Conservation (phyloP, 306 rosid genomes). For the Glycyrrhiza uralensis region DNA sequence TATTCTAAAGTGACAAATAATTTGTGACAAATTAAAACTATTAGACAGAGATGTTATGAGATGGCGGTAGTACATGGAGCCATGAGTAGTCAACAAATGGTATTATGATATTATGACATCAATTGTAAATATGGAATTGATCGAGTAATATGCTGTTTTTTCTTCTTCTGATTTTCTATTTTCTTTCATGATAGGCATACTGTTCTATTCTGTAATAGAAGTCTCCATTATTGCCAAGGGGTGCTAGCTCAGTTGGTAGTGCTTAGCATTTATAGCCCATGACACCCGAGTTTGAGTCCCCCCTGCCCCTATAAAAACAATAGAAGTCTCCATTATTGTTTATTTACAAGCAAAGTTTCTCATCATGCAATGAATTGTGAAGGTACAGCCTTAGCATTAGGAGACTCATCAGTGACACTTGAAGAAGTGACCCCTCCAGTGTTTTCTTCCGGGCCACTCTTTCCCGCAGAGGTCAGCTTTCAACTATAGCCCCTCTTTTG, state of each 20-base stretch:
- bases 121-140: not conserved
- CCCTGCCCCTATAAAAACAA: too few species aligned
- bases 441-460: slow-evolving; percentile 67
- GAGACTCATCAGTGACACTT: slow-evolving; percentile 79
- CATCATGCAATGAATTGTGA: slow-evolving; percentile 28
- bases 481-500: not conserved
- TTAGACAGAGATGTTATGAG: too few species aligned
- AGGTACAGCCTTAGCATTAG: slow-evolving; percentile 78
- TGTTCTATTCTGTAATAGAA: not conserved
- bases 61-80: not conserved
- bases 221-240: not conserved
- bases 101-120: slow-evolving; percentile 10
- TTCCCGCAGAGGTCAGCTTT: slow-evolving; percentile 75
- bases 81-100: not conserved
- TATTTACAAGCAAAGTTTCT: slow-evolving; percentile 21
- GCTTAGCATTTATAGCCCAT: too few species aligned
- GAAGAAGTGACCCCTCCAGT: slow-evolving; percentile 79
- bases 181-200: not conserved
- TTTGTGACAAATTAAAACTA: too few species aligned
- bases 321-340: not conserved
- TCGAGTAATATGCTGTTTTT: not conserved
- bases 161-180: not conserved
- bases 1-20: too few species aligned
- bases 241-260: too few species aligned
- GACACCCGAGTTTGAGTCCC: too few species aligned